Evolutionary conservation across 768 basidiomycete genomes (phyloP).

Genomic region (Phaffia tasmanica): DNA sequence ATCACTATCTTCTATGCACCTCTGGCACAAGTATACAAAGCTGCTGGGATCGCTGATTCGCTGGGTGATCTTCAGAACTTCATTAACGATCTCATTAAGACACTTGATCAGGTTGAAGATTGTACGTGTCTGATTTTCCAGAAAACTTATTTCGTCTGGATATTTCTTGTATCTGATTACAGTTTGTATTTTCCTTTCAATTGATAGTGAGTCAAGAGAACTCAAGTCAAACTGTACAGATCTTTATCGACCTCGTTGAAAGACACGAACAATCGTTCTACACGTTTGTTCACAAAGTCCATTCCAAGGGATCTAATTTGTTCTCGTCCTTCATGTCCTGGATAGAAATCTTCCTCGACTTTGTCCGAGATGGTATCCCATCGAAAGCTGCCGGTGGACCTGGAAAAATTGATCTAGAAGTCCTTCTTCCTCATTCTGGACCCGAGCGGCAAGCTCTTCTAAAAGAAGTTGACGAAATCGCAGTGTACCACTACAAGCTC

Average conservation of each 20-base stretch:
- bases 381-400: conserved; percentile 15
- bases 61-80: conserved; percentile 83
- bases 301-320: conserved; percentile 85
- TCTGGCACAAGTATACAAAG: conserved; percentile 90
- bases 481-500: conserved; percentile 84
- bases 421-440: conserved; percentile 71
- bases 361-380: conserved; percentile 79
- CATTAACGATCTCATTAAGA: conserved; percentile 84
- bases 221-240: conserved; percentile 73
- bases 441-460: conserved; percentile 65
- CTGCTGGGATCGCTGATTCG: conserved; percentile 92
- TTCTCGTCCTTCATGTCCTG: conserved; percentile 91
- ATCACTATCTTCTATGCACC: conserved; percentile 98
- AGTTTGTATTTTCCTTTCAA: neutral
- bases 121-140: conserved; percentile 37
- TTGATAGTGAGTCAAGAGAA: conserved; percentile 65
- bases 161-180: neutral
- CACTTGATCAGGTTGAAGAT: conserved; percentile 83
- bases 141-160: neutral
- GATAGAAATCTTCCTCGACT: conserved; percentile 88
- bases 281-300: conserved; percentile 94
- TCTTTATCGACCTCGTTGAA: conserved; percentile 82
- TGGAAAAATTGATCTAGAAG: conserved; percentile 62
- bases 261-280: conserved; percentile 95
- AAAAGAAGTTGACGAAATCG: conserved; percentile 75